These are phyloP conservation scores for Cajanus cajan DNA, from an alignment of 306 rosid species.

Conservation along the genomic window DNA sequence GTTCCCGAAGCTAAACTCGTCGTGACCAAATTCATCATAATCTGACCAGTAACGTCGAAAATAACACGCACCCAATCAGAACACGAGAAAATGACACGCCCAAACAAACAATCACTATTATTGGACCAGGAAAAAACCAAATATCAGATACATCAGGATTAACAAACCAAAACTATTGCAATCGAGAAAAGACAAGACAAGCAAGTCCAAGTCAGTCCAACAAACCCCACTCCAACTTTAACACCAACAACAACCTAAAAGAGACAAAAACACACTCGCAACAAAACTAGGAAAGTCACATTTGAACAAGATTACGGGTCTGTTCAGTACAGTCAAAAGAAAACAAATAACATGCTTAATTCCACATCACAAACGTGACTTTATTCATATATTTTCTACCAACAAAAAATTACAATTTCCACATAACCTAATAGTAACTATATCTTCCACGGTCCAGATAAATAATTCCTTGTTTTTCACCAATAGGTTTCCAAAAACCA, in stretches of 20 bases:
- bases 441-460: no score
- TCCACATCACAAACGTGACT: not conserved
- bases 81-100: constrained; percentile 5
- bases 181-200: not conserved
- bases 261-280: constrained; percentile 28
- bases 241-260: constrained; percentile 25
- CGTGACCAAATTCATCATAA: constrained; percentile 68
- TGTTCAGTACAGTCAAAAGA: not conserved
- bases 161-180: not conserved
- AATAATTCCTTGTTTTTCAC: no score
- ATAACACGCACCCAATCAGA: not conserved
- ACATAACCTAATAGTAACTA: no score
- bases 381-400: no score
- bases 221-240: constrained; percentile 39
- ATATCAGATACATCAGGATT: not conserved
- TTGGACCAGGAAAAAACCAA: constrained; percentile 27
- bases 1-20: constrained; percentile 87
- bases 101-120: not conserved
- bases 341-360: not conserved
- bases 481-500: no score
- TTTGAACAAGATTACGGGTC: not conserved
- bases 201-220: constrained; percentile 28
- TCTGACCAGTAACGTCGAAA: constrained; percentile 33
- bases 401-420: no score
- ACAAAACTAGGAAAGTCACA: constrained; percentile 4